Base-by-base conservation (phyloP, 2,329 filamentous ascomycete genomes). In the Clonostachys sp. region DNA sequence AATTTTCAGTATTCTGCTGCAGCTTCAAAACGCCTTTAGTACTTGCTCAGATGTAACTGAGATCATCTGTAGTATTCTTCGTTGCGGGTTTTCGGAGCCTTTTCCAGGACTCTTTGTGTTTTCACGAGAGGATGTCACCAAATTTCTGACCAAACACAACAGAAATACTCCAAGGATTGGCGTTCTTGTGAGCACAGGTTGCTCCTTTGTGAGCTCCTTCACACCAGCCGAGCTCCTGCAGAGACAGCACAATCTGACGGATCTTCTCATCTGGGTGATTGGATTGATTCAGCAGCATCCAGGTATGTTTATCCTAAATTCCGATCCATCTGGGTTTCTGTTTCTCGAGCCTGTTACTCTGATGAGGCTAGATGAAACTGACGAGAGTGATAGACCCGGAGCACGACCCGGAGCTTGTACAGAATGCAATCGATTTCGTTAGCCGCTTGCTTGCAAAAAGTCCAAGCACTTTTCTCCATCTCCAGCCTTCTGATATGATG, bases 21-120 rank as follows among this genome's bases (percentile, higher is more conserved):
- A 71, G n/a, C 52, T 77, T 5, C 75, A 78, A 50, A 51, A 59
- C 4, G 58, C 78, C 0, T 84, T 90, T 42, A 75, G 72, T 5
- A 67, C 65, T 3, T 82, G 79, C 48, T 77, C 81, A 18, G 89
- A 91, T 54, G 77, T 89, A 12, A 76, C 86, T 18, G 87, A 91
- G 57, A 75, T 81, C 5, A 81, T 85, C 34, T 94, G 89, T 65
- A 76, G 75, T 48, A 80, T 91, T 43, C 74, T 92, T 44, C 81
- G 84, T 39, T 79, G 83, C 17, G 89, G 89, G 1, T 91, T 91
- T 57, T 84, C 84, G 1, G 89, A 95, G 62, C 78, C 75, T 0
- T 78, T 83, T 24, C 80, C 86, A 4, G 89, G 89, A 0, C 86
- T 88, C 1, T 92, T 94, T 56, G 87, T 91, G 9, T 81, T 95